phyloP scores from a whole-genome alignment of 768 basidiomycete genomes.

The Gymnopilus junonius region DNA sequence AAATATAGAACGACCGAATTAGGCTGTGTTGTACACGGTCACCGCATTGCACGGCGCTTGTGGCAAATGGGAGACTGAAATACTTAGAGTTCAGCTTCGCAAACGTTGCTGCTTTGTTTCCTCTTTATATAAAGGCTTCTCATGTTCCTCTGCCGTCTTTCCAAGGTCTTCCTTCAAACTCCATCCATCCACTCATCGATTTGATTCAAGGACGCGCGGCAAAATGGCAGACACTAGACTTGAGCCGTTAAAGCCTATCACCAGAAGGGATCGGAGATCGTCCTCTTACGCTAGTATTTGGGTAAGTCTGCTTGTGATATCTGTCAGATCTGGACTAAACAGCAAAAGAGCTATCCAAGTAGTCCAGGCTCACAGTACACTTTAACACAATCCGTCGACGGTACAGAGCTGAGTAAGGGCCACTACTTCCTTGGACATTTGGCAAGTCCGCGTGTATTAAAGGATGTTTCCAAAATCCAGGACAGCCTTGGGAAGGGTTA shows the following conservation, averaged over 20 bases:
- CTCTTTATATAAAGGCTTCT: background rate
- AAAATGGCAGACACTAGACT: background rate
- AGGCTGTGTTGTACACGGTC: background rate
- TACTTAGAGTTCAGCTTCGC: background rate
- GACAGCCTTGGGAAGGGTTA: slow-evolving; percentile 26
- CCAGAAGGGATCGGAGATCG: background rate
- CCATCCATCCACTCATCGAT: background rate
- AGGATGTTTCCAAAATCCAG: background rate
- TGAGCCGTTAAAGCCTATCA: background rate
- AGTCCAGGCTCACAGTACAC: slow-evolving; percentile 9
- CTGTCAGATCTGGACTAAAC: background rate
- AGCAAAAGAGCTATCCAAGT: background rate
- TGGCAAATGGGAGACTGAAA: background rate
- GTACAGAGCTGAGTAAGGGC: slow-evolving; percentile 3
- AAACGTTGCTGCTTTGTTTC: background rate
- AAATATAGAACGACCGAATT: background rate
- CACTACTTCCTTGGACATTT: background rate
- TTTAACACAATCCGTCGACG: slow-evolving; percentile 7
- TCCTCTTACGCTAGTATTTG: background rate
- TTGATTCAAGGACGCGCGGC: background rate
- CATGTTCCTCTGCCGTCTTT: background rate
- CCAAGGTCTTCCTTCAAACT: background rate
- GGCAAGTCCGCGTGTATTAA: background rate
- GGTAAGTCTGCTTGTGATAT: background rate
- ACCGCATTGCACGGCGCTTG: background rate